These are phyloP conservation scores for Gastroboletus turbinatus DNA, from an alignment of 1,284 basidiomycete species.

Conservation along the genomic window DNA sequence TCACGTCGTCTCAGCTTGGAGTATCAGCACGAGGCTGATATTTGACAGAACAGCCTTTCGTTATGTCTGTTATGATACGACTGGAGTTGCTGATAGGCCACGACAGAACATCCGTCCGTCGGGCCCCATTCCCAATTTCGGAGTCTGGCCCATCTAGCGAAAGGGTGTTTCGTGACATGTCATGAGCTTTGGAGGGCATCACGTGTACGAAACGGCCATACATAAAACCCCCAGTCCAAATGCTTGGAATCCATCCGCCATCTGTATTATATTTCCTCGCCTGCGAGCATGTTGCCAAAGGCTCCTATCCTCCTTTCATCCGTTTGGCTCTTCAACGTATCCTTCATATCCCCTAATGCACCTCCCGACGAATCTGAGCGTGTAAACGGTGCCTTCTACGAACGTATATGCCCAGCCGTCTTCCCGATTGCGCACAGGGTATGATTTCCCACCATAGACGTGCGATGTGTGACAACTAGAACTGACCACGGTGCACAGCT, in stretches of 20 bases:
- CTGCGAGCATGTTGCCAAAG: conserved; percentile 23
- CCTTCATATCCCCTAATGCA: conserved; percentile 26
- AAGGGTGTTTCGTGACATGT: neutral
- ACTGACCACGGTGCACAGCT: conserved; percentile 15
- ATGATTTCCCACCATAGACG: neutral
- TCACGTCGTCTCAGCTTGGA: neutral
- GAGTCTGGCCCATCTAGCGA: neutral
- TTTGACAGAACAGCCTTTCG: neutral
- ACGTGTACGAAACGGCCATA: conserved; percentile 17
- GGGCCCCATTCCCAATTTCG: neutral
- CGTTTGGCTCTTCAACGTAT: conserved; percentile 28
- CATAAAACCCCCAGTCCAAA: conserved; percentile 11
- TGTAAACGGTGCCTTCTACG: conserved; percentile 21
- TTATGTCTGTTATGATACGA: neutral
- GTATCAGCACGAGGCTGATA: neutral
- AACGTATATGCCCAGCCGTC: conserved; percentile 17
- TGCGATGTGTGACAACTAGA: neutral
- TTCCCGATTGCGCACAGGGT: conserved; percentile 29
- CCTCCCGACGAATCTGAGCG: conserved; percentile 24
- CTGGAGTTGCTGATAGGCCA: neutral
- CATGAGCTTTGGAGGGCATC: conserved; percentile 8
- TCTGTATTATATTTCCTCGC: neutral
- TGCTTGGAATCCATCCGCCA: neutral
- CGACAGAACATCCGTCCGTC: neutral
- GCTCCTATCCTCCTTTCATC: conserved; percentile 25